Conservation (phyloP, 371 early-diverging fungal species). For the Nematocida sp. region DNA sequence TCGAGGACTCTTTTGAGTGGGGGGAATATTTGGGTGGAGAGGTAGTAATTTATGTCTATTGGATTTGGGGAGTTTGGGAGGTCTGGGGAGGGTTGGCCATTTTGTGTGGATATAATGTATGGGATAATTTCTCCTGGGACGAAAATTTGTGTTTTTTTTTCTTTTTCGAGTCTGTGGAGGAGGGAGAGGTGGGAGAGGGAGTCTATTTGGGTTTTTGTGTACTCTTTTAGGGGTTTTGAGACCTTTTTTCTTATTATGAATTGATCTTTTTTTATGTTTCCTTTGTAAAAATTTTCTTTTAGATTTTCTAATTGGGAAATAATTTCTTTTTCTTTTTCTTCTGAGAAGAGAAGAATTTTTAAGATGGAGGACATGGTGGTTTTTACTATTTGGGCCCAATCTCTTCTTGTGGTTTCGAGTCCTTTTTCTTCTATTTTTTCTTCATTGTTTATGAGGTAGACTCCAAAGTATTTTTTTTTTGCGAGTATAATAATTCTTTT, state of each 20-base stretch:
- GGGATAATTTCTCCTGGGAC: slow-evolving; percentile 84
- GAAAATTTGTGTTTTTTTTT: slow-evolving; percentile 69
- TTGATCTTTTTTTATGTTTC: slow-evolving; percentile 72
- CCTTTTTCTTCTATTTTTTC: slow-evolving; percentile 80
- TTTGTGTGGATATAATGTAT: slow-evolving; percentile 78
- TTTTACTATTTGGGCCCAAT: slow-evolving; percentile 88
- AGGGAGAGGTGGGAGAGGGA: slow-evolving; percentile 91
- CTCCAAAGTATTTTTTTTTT: slow-evolving; percentile 98
- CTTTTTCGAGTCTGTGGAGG: slow-evolving; percentile 75
- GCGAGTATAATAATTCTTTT: slow-evolving; percentile 85
- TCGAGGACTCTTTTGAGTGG: slow-evolving; percentile 69
- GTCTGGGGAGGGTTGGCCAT: slow-evolving; percentile 76
- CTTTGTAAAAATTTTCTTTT: slow-evolving; percentile 71
- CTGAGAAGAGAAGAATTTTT: slow-evolving; percentile 51
- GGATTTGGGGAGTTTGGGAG: slow-evolving; percentile 69
- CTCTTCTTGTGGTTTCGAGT: slow-evolving; percentile 88
- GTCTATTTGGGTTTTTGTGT: slow-evolving; percentile 73
- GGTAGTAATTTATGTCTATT: slow-evolving; percentile 85
- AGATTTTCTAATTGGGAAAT: slow-evolving; percentile 60
- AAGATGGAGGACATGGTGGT: slow-evolving; percentile 74
- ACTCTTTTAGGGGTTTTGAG: slow-evolving; percentile 82
- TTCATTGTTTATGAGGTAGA: slow-evolving; percentile 70
- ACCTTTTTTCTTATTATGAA: slow-evolving; percentile 80
- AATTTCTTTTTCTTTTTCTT: slow-evolving; percentile 14
- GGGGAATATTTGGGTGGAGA: slow-evolving; percentile 87